These are phyloP conservation scores for Pichia sp. DNA, from an alignment of 1,139 yeast species.

Conservation along the genomic window DNA sequence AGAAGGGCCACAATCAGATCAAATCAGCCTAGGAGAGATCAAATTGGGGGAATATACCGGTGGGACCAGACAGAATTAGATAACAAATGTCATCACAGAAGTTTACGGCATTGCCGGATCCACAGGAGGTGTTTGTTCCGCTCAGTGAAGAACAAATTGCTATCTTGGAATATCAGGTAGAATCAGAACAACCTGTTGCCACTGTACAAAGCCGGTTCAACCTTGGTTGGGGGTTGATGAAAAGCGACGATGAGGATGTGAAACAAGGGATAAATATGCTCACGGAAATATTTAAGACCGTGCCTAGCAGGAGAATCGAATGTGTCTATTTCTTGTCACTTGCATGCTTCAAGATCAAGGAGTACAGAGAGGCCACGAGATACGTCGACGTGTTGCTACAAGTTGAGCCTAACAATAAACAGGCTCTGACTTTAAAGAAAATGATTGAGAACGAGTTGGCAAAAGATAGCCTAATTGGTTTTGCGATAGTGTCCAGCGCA, in stretches of 20 bases:
- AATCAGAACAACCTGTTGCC: slow-evolving; percentile 75
- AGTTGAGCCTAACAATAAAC: slow-evolving; percentile 74
- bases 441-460: slow-evolving; percentile 84
- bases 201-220: slow-evolving; percentile 84
- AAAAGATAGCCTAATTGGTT: slow-evolving; percentile 80
- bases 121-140: slow-evolving; percentile 42
- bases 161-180: slow-evolving; percentile 71
- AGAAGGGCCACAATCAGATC: no score
- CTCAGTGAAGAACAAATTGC: slow-evolving; percentile 71
- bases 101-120: slow-evolving; percentile 28
- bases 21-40: no score
- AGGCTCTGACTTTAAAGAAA: slow-evolving; percentile 43
- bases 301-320: slow-evolving; percentile 82
- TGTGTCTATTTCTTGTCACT: slow-evolving; percentile 82
- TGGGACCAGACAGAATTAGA: no score
- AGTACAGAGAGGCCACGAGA: slow-evolving; percentile 77
- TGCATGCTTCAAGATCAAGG: slow-evolving; percentile 86
- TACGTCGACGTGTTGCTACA: slow-evolving; percentile 73
- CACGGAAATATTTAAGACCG: slow-evolving; percentile 68
- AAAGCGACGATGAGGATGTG: slow-evolving; percentile 53
- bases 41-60: no score
- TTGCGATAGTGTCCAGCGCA: slow-evolving; percentile 54
- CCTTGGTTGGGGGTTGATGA: slow-evolving; percentile 93
- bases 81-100: slow-evolving; percentile 9
- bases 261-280: slow-evolving; percentile 74